A percentile compares a stretch with the other conserved stretches of the same genome.
Conservation (phyloP, 306 rosid genomes). For the Malus domestica region ASM211411v1 NC_041803.1:51992001-51992500, state of each 20-base stretch:
- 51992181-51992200: background rate
- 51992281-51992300: background rate
- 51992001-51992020: no score
- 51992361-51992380: background rate
- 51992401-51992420: constrained; percentile 5
- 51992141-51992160: background rate
- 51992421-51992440: background rate
- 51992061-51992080: no score
- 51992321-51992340: background rate
- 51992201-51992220: background rate
- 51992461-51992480: background rate
- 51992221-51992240: background rate
- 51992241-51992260: background rate
- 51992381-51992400: background rate
- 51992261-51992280: background rate
- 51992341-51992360: background rate
- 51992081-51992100: no score
- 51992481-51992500: background rate
- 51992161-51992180: background rate
- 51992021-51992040: no score
- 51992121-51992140: background rate
- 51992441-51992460: background rate
- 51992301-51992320: constrained; percentile 6
- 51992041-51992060: no score
- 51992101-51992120: no score